These are phyloP conservation scores for Scheffersomyces amazonensis DNA, from an alignment of 805 yeast species.

Conservation along the genomic window DNA sequence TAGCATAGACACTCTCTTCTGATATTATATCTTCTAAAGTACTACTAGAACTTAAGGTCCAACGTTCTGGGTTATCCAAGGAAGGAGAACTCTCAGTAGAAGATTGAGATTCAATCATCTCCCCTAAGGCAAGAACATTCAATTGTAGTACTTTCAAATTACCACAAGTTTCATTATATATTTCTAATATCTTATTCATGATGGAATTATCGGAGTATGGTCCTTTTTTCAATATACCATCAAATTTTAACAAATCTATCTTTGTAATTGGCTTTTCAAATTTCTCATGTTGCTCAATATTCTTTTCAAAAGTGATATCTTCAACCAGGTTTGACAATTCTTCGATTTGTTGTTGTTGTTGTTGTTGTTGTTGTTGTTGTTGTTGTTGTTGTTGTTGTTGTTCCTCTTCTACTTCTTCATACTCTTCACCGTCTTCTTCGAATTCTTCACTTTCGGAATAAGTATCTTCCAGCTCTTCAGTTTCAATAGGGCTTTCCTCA, in stretches of 20 bases:
- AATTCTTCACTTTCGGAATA: constrained; percentile 1
- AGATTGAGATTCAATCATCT: constrained; percentile 10
- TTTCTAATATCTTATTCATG: constrained; percentile 15
- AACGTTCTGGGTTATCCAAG: constrained; percentile 1
- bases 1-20: not conserved
- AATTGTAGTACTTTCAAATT: constrained; percentile 17
- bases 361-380: constrained; percentile 1
- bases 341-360: no score
- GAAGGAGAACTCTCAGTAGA: not conserved
- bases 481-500: not conserved
- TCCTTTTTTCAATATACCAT: constrained; percentile 3
- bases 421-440: constrained; percentile 1
- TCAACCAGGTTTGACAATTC: no score
- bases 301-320: no score
- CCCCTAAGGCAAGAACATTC: constrained; percentile 14
- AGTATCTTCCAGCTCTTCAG: constrained; percentile 1
- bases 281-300: no score
- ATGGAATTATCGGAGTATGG: not conserved
- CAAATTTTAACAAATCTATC: constrained; percentile 1
- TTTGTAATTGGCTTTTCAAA: constrained; percentile 1
- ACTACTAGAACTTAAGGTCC: not conserved
- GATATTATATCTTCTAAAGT: not conserved
- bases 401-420: not conserved
- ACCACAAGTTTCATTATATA: constrained; percentile 24
- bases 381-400: no score